Base-by-base conservation (phyloP, 495 filamentous ascomycete species). In the Jackrogersella multiformis region DNA sequence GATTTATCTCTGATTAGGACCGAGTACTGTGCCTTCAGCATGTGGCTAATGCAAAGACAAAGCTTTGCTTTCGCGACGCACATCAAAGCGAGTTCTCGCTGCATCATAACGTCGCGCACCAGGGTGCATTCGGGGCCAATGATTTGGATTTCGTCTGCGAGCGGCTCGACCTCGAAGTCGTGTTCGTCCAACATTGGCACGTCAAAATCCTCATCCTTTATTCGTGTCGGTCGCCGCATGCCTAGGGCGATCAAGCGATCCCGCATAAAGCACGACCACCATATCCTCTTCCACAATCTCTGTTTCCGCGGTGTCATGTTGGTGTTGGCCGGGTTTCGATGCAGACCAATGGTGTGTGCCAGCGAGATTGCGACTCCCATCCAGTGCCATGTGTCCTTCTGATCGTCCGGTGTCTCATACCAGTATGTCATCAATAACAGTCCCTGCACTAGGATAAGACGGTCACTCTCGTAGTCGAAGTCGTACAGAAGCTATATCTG, bases 241-340 rank as follows among this genome's bases (percentile, higher is more conserved):
- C 93, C 93, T 16, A 97, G 76, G 4, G 93, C 93, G 60, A 97
- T 90, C 32, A 96, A 77, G 39, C 92, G 90, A 77, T 97, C 93
- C 39, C 92, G 87, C 83, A 94, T 95, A 69, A 94, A 95, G 57
- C 90, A 93, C 46, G 90, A 93, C 93, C 93, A 97, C 93, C 93
- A 97, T 56, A 97, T 92, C 30, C 92, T 82, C 76, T 93, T 96
- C 91, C 92, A 94, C 65, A 96, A 80, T 62, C 86, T 88, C 70
- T 91, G 89, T 73, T 87, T 86, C 54, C 85, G 82, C 16, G 82
- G 70, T 24, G 89, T 83, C 89, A 94, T 92, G 60, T 83, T 87
- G 23, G 76, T 73, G 38, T 88, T 90, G 38, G 89, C 88, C 32
- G 92, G 92, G 69, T 96, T 89, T 41, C 90, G 88, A 76, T 96